Conservation (phyloP, 192 early-diverging fungal species). For the Coemansia sp. region DNA sequence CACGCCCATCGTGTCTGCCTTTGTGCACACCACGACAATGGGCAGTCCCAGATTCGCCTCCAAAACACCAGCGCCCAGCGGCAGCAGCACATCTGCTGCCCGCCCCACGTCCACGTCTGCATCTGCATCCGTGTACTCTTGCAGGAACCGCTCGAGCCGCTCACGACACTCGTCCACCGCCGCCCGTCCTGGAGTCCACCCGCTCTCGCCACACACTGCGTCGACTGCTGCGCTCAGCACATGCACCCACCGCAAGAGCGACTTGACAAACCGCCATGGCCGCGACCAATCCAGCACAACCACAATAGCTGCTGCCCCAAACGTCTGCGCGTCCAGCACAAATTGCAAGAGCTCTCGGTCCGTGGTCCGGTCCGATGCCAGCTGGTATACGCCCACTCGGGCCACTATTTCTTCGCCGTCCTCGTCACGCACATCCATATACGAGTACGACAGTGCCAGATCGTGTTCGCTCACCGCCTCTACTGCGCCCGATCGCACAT, state of each 20-base stretch:
- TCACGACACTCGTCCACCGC: constrained; percentile 70
- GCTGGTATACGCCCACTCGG: constrained; percentile 76
- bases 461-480: constrained; percentile 57
- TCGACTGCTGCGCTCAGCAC: constrained; percentile 62
- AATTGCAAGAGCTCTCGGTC: constrained; percentile 70
- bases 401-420: constrained; percentile 71
- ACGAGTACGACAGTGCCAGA: constrained; percentile 80
- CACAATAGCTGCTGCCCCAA: constrained; percentile 64
- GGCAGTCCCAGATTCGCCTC: constrained; percentile 85
- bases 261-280: constrained; percentile 83
- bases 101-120: neutral
- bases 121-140: constrained; percentile 63
- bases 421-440: constrained; percentile 83
- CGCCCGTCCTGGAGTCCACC: constrained; percentile 65
- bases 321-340: constrained; percentile 64
- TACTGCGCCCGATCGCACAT: constrained; percentile 24
- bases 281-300: constrained; percentile 88
- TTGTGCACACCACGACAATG: constrained; percentile 84
- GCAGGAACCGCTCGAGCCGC: constrained; percentile 63
- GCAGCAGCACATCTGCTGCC: constrained; percentile 57
- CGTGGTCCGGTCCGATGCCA: constrained; percentile 65
- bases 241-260: constrained; percentile 74
- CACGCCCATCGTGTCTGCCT: constrained; percentile 67
- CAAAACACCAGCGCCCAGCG: constrained; percentile 76
- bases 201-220: constrained; percentile 35